Base-by-base conservation (phyloP, 2,329 filamentous ascomycete species). In the Zymoseptoria ardabiliae region DNA sequence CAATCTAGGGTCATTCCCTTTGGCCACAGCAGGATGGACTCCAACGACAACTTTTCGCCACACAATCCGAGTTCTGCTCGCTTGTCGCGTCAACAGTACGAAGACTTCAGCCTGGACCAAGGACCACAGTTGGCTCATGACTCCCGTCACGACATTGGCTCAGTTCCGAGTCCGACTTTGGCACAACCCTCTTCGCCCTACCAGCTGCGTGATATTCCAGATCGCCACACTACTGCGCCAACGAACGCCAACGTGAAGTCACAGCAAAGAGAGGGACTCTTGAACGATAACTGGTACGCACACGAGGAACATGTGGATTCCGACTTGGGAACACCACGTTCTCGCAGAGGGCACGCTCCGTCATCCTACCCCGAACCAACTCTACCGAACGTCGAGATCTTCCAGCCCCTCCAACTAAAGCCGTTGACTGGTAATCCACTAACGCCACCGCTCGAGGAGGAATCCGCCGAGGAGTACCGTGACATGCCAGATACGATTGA, bases 1-100 rank as follows among this genome's bases (percentile, higher is more conserved):
- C 70, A 74, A n/a, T 69, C 65, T 69, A 74, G 66, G 0, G 82
- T 82, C 0, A 80, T 96, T 54, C 86, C 91, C 0, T 97, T 96
- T 73, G 83, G 89, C 74, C 87, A 94, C 70, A 95, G 89, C 0
- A 84, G 91, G 35, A 80, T 78, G 17, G 78, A 82, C 53, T 90
- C 86, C 2, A 80, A 82, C 10, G 81, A 82, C 30, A 85, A 83
- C 22, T 82, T 80, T 61, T 81, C 78, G 13, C 75, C 75, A 2
- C 78, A 79, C 57, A 82, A 77, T 8, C 78, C 80, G 8, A 73
- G 76, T 54, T 68, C 79, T 62, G 82, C 79, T 48, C 78, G 78
- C 54, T 79, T 84, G 64, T 85, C 85, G 0, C 80, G 79, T 45
- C 66, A 71, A 45, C 78, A 85, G 65, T 76, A 85, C 11, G 67